Base-by-base conservation (phyloP, 371 early-diverging fungal genomes). In the Mucor mucedo region DNA sequence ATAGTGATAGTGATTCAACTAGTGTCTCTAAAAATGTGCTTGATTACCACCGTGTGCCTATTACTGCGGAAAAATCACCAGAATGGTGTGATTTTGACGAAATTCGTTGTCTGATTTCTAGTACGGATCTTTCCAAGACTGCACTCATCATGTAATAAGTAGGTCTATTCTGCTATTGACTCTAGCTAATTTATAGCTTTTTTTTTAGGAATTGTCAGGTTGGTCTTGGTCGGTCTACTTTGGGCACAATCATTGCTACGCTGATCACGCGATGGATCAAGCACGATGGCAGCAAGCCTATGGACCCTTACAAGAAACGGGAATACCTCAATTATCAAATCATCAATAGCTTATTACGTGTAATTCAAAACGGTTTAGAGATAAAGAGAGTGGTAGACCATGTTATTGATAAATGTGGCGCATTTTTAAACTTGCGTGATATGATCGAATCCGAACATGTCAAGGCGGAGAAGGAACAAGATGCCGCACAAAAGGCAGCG, bases 191-290 rank as follows among this genome's bases (percentile, higher is more conserved):
- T 21, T 21, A 21, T 21, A 21, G 21, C 21, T 21, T 21, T 21
- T 21, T 38, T 32, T 47, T 8, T 60, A 84, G 81, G 56, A 87
- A 87, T 54, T 87, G 87, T 65, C 87, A 87, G 64, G 71, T 86
- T 21, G 87, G 87, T 0, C 35, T 82, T 4, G 87, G 87, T 11
- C 71, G 88, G 14, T 83, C 84, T 11, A 87, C 88, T 2, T 53
- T 67, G 38, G 72, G 72, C 7, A 72, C 71, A 8, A 70, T 81
- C 10, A 70, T 83, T 39, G 72, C 79, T 8, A 72, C 75, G 0
- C 49, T 82, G 32, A 64, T 84, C 10, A 59, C 80, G 13, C 48
- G 65, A 4, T 84, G 85, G 85, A 66, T 70, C 35, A 49, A 57
- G 2, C 50, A 50, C 5, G 49, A 41, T 9, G 47, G n/a, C 11